Evolutionary conservation across 441 rosid species (phyloP).

Genomic region (Iberis amara): DNA sequence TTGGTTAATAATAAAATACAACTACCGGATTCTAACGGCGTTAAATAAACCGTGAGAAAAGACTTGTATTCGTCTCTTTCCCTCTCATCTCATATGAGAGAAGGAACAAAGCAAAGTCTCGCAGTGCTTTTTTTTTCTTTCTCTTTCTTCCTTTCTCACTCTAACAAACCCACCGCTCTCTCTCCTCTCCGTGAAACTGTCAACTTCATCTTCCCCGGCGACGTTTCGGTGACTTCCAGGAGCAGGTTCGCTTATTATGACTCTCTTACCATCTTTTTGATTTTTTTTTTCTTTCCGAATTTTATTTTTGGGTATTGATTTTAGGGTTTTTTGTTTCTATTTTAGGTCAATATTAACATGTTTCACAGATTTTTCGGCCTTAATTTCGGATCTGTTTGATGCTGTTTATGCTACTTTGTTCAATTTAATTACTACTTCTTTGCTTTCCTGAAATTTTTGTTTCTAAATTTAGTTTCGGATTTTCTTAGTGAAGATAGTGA

Average conservation of each 20-base stretch:
- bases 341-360: slow-evolving; percentile 20
- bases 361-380: slow-evolving; percentile 33
- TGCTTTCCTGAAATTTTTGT: no score
- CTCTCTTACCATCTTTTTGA: slow-evolving; percentile 14
- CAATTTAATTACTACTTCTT: slow-evolving; percentile 30
- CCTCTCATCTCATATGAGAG: slow-evolving; percentile 25
- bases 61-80: slow-evolving; percentile 37
- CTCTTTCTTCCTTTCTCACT: slow-evolving; percentile 23
- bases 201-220: slow-evolving; percentile 21
- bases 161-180: slow-evolving; percentile 21
- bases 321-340: slow-evolving; percentile 1
- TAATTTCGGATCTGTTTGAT: slow-evolving; percentile 52
- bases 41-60: slow-evolving; percentile 44
- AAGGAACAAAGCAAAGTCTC: slow-evolving; percentile 27
- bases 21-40: slow-evolving; percentile 41
- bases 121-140: slow-evolving; percentile 21
- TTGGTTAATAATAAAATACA: neutral
- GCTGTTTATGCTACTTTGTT: slow-evolving; percentile 14
- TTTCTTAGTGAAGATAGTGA: slow-evolving; percentile 19
- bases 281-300: neutral
- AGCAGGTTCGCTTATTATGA: slow-evolving; percentile 22
- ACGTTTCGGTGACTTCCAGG: neutral
- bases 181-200: slow-evolving; percentile 17
- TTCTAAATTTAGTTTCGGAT: slow-evolving; percentile 12
- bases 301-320: neutral